Evolutionary conservation across 805 yeast species (phyloP), one percentile per base, ranked within the genome.

Genomic region (Candida manassasensis): DNA sequence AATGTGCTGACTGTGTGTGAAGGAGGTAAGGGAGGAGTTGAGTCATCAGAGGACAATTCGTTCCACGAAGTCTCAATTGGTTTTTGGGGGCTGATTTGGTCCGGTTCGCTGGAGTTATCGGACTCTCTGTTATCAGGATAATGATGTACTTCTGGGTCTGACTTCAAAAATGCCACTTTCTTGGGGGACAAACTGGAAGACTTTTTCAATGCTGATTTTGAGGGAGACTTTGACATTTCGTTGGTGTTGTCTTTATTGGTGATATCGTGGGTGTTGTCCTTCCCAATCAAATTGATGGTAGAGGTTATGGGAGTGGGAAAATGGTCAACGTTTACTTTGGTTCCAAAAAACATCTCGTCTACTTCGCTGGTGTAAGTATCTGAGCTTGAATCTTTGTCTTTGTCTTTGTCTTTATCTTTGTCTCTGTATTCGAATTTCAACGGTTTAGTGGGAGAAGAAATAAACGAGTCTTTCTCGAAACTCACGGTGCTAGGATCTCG

Each of bases 331-430:
- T 36, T 21, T 14, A 18, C 19, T 37, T 10, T 32, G 32, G n/a
- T 33, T 21, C 15, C 28, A 37, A 17, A 33, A 41, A 9, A 40
- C 35, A 11, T 40, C 35, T 38, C 33, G 13, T 48, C 54, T n/a
- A 25, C 29, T 17, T 64, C 68, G 41, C 68, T 62, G 13, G 61
- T 61, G 30, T 53, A 66, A 6, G 73, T 67, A 34, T 67, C 73
- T 3, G 70, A 59, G 34, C 64, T 55, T 5, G 71, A 66, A 41
- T 59, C 62, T 37, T 55, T 56, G 30, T 63, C 69, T 32, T 51
- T 53, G 37, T 29, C n/a, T 37, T 28, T 33, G 29, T 32, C 36
- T 35, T 17, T 34, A 24, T 32, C 38, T n/a, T n/a, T n/a, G n/a
- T n/a, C n/a, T 22, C 37, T 31, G 19, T 45, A 40, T 18, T 56